Conservation (phyloP, 345 rosid genomes). For the Syzygium aromaticum region DNA sequence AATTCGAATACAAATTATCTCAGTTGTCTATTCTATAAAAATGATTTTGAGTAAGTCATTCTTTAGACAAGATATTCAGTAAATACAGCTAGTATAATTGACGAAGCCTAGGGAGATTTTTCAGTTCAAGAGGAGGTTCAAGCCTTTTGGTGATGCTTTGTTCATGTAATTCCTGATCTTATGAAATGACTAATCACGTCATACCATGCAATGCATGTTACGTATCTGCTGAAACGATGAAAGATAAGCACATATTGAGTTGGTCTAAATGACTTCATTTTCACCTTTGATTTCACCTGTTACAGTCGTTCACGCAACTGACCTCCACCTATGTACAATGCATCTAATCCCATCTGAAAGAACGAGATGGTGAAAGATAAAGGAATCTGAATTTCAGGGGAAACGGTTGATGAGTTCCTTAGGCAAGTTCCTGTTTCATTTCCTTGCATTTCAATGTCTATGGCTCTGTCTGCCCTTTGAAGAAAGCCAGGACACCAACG, state of each 20-base stretch:
- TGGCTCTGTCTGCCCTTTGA: neutral
- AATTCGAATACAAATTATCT: neutral
- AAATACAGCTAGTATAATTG: neutral
- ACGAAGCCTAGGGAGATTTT: neutral
- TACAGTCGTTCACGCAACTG: neutral
- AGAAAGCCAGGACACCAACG: conserved; percentile 49
- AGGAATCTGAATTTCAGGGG: neutral
- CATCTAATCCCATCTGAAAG: neutral
- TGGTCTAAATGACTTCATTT: neutral
- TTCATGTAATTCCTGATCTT: neutral
- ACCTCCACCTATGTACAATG: neutral
- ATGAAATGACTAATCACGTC: neutral
- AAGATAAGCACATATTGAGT: neutral
- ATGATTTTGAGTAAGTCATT: neutral
- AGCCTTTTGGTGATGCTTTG: neutral
- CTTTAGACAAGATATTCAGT: neutral
- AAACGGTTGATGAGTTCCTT: neutral
- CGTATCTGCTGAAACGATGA: neutral
- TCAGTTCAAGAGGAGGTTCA: neutral
- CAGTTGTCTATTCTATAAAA: neutral
- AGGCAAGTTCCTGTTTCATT: neutral
- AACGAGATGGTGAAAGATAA: neutral
- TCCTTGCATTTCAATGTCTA: neutral
- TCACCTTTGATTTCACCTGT: neutral
- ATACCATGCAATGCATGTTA: neutral